Conservation (phyloP, 306 rosid species). For the Sicyos baderoa region DNA sequence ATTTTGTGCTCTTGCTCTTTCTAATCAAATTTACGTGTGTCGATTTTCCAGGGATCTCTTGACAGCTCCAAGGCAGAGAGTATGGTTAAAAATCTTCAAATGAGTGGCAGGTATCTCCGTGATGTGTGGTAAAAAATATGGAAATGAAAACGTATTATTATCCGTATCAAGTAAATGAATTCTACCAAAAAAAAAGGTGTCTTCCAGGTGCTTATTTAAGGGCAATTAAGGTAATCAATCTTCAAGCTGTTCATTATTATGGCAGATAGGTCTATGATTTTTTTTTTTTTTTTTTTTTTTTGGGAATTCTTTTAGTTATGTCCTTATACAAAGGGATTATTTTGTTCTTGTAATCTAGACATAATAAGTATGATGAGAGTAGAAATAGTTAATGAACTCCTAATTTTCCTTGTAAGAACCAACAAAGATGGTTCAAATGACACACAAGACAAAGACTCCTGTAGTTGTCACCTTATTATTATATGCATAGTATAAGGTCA, state of each 20-base stretch:
- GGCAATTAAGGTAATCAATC: conserved; percentile 11
- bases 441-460: not conserved
- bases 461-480: no score
- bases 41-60: conserved; percentile 68
- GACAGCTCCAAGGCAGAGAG: conserved; percentile 83
- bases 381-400: conserved; percentile 30
- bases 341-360: conserved; percentile 43
- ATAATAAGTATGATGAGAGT: conserved; percentile 21
- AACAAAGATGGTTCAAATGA: conserved; percentile 40
- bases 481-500: not conserved
- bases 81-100: conserved; percentile 86
- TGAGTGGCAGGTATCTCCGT: conserved; percentile 79
- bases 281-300: not conserved
- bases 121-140: conserved; percentile 62
- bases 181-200: conserved; percentile 1
- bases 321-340: conserved; percentile 33
- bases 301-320: no score
- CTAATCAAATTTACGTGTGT: not conserved
- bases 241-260: conserved; percentile 2
- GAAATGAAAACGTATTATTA: not conserved
- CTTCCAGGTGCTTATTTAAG: conserved; percentile 1
- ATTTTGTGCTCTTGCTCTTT: not conserved
- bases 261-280: conserved; percentile 17
- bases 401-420: conserved; percentile 42
- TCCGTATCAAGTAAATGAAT: conserved; percentile 9